Evolutionary conservation across 345 rosid genomes (phyloP).

Genomic region (Eucalyptus cloeziana): DNA sequence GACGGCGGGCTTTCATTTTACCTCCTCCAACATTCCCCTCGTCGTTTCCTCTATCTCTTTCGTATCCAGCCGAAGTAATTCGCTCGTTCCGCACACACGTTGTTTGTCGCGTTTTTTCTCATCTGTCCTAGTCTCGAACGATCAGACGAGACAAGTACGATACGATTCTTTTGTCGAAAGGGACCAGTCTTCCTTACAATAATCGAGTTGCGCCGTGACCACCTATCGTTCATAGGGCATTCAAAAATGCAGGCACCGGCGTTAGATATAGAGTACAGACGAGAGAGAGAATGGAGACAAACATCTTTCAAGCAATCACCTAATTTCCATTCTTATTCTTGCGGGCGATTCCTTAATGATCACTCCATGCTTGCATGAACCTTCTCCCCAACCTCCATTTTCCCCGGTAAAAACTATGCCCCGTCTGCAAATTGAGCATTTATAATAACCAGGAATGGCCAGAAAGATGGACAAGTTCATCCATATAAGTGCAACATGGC

Average conservation of each 20-base stretch:
- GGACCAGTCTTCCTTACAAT: background rate
- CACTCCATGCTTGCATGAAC: background rate
- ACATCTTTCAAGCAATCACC: background rate
- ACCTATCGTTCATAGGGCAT: background rate
- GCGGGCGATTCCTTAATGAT: background rate
- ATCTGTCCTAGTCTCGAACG: background rate
- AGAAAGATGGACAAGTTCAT: background rate
- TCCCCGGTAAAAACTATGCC: background rate
- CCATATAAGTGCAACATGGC: background rate
- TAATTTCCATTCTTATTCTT: background rate
- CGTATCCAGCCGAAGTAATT: background rate
- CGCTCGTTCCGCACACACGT: background rate
- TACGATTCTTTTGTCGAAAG: background rate
- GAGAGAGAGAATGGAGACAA: background rate
- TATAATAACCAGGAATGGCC: background rate
- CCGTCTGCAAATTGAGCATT: background rate
- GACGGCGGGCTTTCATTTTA: background rate
- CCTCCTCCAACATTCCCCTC: accelerated
- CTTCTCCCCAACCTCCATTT: background rate
- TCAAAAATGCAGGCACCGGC: background rate
- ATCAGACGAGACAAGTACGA: background rate
- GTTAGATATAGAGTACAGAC: background rate
- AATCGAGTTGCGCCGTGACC: background rate
- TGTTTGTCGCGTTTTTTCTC: background rate
- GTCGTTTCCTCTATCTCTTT: background rate